Evolutionary conservation across 1,284 basidiomycete species (phyloP).

Genomic region (Cystobasidiaceae sp.): DNA sequence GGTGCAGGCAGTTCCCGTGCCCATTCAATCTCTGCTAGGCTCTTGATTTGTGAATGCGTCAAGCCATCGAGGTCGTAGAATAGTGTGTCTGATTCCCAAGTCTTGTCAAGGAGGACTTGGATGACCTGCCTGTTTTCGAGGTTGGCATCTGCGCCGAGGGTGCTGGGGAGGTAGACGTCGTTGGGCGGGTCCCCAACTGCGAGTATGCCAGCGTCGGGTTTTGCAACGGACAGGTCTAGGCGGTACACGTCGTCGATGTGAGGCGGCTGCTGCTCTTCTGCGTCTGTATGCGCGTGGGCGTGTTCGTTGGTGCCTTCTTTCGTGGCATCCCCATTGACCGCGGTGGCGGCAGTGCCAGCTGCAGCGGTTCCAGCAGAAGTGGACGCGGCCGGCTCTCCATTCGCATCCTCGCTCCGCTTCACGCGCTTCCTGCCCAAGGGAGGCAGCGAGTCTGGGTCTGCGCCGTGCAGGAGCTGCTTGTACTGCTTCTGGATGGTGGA

Average conservation of each 20-base stretch:
- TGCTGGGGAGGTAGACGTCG: slow-evolving; percentile 25
- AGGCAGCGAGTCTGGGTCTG: slow-evolving; percentile 14
- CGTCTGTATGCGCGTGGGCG: not conserved
- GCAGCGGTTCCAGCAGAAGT: not conserved
- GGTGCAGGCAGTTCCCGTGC: not conserved
- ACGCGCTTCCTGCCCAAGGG: slow-evolving; percentile 1
- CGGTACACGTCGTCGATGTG: slow-evolving; percentile 25
- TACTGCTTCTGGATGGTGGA: slow-evolving; percentile 16
- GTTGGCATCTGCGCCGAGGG: not conserved
- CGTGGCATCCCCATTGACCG: not conserved
- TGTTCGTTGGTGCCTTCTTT: not conserved
- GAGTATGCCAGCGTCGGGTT: slow-evolving; percentile 20
- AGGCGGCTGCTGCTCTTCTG: not conserved
- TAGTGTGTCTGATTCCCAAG: slow-evolving; percentile 1
- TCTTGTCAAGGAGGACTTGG: not conserved
- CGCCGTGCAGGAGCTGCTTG: slow-evolving; percentile 24
- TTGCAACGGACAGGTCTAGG: slow-evolving; percentile 14
- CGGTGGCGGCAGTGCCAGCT: not conserved
- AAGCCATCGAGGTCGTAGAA: slow-evolving; percentile 21
- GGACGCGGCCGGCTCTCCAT: no score
- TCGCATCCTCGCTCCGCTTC: not conserved
- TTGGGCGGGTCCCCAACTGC: slow-evolving; percentile 16
- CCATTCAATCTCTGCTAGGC: slow-evolving; percentile 18
- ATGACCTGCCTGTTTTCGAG: slow-evolving; percentile 13
- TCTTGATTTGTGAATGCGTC: slow-evolving; percentile 13